Evolutionary conservation across 345 rosid species (phyloP).

Genomic region (Jatropha curcas): DNA sequence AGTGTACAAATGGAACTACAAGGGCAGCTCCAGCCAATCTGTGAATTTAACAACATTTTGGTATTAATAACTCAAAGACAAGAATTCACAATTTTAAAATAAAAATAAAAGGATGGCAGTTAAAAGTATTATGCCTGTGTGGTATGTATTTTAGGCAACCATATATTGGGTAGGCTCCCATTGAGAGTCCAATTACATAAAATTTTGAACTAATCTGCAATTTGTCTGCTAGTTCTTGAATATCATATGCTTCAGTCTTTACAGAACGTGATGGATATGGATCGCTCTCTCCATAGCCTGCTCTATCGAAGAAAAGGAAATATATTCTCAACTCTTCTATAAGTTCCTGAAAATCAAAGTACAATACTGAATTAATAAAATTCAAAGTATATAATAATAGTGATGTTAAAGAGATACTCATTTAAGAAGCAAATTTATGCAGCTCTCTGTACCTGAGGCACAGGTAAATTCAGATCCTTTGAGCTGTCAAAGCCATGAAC

Average conservation of each 20-base stretch:
- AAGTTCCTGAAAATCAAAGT: conserved; percentile 50
- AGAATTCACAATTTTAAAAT: neutral
- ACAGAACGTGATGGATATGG: conserved; percentile 74
- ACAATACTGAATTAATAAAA: conserved; percentile 1
- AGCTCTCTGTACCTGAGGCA: conserved; percentile 47
- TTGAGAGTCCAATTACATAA: conserved; percentile 73
- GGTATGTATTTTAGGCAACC: conserved; percentile 84
- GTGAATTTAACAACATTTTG: conserved; percentile 10
- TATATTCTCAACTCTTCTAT: conserved; percentile 63
- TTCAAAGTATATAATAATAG: too few species aligned
- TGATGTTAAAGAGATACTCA: too few species aligned
- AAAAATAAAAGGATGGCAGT: conserved; percentile 9
- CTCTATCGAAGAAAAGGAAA: conserved; percentile 69
- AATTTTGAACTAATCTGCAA: conserved; percentile 70
- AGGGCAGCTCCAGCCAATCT: conserved; percentile 69
- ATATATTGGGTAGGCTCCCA: conserved; percentile 72
- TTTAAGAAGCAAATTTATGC: conserved; percentile 20
- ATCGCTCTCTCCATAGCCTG: conserved; percentile 96
- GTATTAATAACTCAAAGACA: neutral
- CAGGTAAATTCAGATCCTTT: conserved; percentile 56
- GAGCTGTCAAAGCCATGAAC: conserved; percentile 69
- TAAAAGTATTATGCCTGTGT: conserved; percentile 49
- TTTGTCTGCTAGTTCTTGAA: conserved; percentile 81
- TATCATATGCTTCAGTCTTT: conserved; percentile 75
- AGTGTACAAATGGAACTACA: conserved; percentile 75